Evolutionary conservation across 208 protist genomes (phyloP).

Genomic region (Cochliopodium minus): DNA sequence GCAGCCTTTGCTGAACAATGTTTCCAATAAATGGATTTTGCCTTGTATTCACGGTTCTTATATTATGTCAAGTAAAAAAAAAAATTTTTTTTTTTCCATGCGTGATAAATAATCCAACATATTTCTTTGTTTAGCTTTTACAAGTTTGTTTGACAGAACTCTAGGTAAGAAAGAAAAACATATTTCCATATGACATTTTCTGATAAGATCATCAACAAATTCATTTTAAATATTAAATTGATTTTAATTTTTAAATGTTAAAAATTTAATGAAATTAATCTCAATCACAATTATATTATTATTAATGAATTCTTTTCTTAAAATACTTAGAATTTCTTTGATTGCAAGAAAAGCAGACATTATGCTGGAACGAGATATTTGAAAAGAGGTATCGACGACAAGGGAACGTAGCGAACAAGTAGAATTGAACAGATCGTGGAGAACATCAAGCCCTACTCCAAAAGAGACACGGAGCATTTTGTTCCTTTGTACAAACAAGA

Average conservation of each 20-base stretch:
- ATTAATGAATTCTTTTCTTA: slow-evolving; percentile 11
- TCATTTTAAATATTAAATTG: slow-evolving; percentile 29
- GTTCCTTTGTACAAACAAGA: slow-evolving; percentile 52
- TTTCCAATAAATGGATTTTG: slow-evolving; percentile 8
- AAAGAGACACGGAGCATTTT: slow-evolving; percentile 24
- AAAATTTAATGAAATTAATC: slow-evolving; percentile 11
- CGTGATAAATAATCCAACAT: background rate
- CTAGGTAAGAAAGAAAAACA: slow-evolving; percentile 24
- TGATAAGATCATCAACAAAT: slow-evolving; percentile 27
- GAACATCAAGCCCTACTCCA: slow-evolving; percentile 26
- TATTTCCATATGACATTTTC: slow-evolving; percentile 14
- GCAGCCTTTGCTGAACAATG: slow-evolving; percentile 33
- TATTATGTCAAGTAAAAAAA: background rate
- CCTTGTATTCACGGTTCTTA: slow-evolving; percentile 42
- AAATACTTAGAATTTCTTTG: slow-evolving; percentile 44
- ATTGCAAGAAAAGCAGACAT: slow-evolving; percentile 68
- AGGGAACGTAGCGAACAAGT: slow-evolving; percentile 62
- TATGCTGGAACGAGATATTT: slow-evolving; percentile 77
- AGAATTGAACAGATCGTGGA: slow-evolving; percentile 62
- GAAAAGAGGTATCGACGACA: slow-evolving; percentile 69
- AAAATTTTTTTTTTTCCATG: background rate
- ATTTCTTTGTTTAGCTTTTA: background rate
- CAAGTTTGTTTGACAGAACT: slow-evolving; percentile 20
- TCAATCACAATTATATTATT: slow-evolving; percentile 7
- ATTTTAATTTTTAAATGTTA: no score